Conservation (phyloP, 179 eudicot genomes). For the Gypsophila paniculata region DNA sequence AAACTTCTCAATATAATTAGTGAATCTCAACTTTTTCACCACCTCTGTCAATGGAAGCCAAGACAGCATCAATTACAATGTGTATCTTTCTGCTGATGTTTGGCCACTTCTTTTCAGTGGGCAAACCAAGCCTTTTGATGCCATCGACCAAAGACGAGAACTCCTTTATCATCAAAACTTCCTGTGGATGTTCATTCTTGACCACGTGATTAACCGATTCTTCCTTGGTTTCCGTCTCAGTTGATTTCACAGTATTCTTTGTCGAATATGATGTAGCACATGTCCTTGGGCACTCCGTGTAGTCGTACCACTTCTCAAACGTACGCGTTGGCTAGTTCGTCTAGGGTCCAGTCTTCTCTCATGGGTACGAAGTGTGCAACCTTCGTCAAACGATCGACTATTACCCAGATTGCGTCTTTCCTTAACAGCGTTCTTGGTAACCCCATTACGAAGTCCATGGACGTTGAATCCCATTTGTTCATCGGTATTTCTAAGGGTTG, state of each 20-base stretch:
- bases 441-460: no score
- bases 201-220: constrained; percentile 25
- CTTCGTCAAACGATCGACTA: no score
- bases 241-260: constrained; percentile 15
- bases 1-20: neutral
- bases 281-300: no score
- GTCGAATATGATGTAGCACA: constrained; percentile 18
- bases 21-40: constrained; percentile 33
- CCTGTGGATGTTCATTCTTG: constrained; percentile 35
- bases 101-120: constrained; percentile 37
- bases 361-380: no score
- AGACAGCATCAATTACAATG: constrained; percentile 34
- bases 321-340: no score
- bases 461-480: no score
- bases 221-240: constrained; percentile 25
- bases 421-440: no score
- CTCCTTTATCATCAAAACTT: constrained; percentile 37
- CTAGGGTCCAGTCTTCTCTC: no score
- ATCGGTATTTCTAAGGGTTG: no score
- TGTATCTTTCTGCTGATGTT: constrained; percentile 37
- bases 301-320: no score
- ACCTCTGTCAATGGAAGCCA: constrained; percentile 35
- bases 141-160: constrained; percentile 34
- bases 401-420: no score
- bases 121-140: constrained; percentile 26